These are phyloP conservation scores for Leishmania major DNA, from an alignment of 208 protist species.

Conservation along the genomic window DNA sequence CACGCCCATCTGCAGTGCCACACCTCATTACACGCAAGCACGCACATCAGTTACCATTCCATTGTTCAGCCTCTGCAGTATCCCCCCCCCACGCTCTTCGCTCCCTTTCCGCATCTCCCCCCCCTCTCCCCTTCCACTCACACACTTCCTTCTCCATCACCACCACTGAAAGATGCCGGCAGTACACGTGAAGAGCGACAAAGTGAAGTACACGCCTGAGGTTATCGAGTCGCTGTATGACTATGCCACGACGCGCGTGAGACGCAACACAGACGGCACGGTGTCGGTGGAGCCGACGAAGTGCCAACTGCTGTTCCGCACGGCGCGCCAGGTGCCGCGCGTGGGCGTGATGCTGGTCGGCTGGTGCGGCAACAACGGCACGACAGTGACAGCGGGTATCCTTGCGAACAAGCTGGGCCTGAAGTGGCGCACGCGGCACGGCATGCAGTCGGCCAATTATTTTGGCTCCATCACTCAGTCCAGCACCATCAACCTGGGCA, in stretches of 20 bases:
- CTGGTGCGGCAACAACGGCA: constrained; percentile 99
- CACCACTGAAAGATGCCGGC: constrained; percentile 34
- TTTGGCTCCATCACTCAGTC: constrained; percentile 97
- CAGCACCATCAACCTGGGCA: constrained; percentile 95
- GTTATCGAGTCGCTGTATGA: constrained; percentile 82
- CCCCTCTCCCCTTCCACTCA: too few species aligned
- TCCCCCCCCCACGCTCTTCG: neutral
- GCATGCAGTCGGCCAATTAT: constrained; percentile 96
- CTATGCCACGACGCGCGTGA: constrained; percentile 84
- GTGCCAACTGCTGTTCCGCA: constrained; percentile 86
- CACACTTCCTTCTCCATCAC: neutral
- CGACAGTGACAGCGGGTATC: constrained; percentile 97
- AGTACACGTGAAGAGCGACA: constrained; percentile 52
- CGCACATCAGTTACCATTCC: neutral
- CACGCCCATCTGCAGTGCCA: neutral
- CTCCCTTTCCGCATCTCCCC: neutral
- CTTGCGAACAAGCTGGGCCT: constrained; percentile 96
- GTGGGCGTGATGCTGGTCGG: constrained; percentile 97
- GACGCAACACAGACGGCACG: constrained; percentile 32
- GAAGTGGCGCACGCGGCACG: constrained; percentile 94
- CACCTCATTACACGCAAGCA: neutral
- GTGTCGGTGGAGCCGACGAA: constrained; percentile 76
- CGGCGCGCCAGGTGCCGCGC: constrained; percentile 82
- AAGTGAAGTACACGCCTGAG: constrained; percentile 79
- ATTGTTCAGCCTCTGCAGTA: neutral